Percentiles rank a stretch among this genome's conserved stretches.
Conservation (phyloP, 495 filamentous ascomycete species). For the Hypoxylon crocopeplum region DNA sequence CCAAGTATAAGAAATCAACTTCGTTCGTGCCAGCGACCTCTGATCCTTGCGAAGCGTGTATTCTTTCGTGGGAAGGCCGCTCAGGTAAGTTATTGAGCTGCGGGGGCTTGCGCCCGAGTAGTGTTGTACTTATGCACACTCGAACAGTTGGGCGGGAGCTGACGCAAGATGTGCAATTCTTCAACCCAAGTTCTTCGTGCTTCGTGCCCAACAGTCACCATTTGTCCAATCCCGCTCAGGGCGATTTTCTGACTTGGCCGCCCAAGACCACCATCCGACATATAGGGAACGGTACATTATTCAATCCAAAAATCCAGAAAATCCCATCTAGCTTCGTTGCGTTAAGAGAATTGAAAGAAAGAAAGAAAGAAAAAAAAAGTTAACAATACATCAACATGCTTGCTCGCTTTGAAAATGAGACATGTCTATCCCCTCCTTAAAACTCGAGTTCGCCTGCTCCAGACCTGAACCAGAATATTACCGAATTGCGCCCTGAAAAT, state of each 20-base stretch:
- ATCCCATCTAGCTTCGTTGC: constrained; percentile 20
- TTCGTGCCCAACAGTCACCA: constrained; percentile 29
- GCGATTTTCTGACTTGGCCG: constrained; percentile 19
- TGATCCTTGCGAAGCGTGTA: neutral
- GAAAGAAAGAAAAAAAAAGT: constrained; percentile 7
- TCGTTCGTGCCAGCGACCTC: neutral
- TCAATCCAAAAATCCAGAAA: constrained; percentile 15
- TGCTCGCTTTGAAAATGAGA: constrained; percentile 33
- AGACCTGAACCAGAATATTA: constrained; percentile 14
- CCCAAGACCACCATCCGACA: constrained; percentile 17
- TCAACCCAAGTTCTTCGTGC: constrained; percentile 24
- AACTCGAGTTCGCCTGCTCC: constrained; percentile 11
- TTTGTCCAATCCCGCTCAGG: constrained; percentile 25
- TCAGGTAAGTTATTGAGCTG: neutral
- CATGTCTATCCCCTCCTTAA: constrained; percentile 21
- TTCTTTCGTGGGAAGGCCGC: neutral
- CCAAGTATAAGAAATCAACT: neutral
- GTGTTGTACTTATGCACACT: constrained; percentile 22
- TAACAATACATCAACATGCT: constrained; percentile 30
- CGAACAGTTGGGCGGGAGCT: constrained; percentile 23
- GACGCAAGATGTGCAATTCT: constrained; percentile 26
- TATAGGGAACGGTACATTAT: constrained; percentile 12
- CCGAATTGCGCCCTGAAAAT: constrained; percentile 22
- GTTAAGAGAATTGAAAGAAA: constrained; percentile 10
- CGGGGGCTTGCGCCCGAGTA: constrained; percentile 25